Base-by-base conservation (phyloP, 2,329 filamentous ascomycete species). In the Fusarium sp. region DNA sequence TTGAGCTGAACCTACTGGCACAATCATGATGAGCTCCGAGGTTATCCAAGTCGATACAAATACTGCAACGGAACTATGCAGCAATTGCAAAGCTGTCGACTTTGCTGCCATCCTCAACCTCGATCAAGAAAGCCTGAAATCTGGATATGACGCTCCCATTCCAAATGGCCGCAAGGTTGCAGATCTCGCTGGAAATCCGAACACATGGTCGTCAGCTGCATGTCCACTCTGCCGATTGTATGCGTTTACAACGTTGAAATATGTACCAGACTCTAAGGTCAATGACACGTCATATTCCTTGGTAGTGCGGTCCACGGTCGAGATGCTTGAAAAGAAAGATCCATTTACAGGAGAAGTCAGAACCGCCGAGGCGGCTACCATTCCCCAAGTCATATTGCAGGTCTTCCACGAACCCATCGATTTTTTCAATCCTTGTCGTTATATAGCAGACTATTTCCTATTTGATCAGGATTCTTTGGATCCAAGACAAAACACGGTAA, bases 41-140 rank as follows among this genome's bases (percentile, higher is more conserved):
- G 13, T 22, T 9, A 10, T 24, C 8, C n/a, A 16, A 9, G 0
- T 10, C 2, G 10, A 16, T 2, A 10, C 24, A 24, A 5, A 13
- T 15, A 22, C 41, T 10, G 11, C n/a, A 24, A 2, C 20, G 5
- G 13, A 43, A 43, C 41, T 43, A 43, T 43, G 41, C 41, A 43
- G 13, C 4, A 24, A 43, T 7, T 43, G 41, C 41, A 43, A 22
- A 43, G 20, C 41, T 22, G 24, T 43, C 20, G 41, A 43, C 8
- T 43, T 43, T 9, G 41, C 11, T 22, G 20, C 41, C 12, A 43
- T 43, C 20, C 13, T 43, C 13, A 43, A 0, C n/a, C n/a, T 43
- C 6, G 41, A 24, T 0, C 41, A 22, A 6, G 13, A 6, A 24
- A 10, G 13, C 1, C 22, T 24, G 2, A 6, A 43, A 43, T 43